Evolutionary conservation across 148 eudicot species (phyloP).

Genomic region (Agrostemma githago): DNA sequence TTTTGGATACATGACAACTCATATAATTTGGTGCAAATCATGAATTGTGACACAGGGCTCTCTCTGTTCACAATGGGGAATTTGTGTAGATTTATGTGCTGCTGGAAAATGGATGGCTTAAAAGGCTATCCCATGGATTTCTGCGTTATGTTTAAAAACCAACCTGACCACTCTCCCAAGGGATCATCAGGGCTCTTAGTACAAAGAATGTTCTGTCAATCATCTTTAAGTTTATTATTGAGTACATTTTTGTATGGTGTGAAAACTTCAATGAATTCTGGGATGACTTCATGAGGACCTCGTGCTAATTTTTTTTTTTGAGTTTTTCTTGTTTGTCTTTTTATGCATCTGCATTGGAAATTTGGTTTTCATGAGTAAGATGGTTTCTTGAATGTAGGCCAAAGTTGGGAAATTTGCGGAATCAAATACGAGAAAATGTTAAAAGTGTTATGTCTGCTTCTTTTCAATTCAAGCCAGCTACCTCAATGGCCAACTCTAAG

Average conservation of each 20-base stretch:
- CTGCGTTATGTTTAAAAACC: too few relatives aligned
- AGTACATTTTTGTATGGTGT: not conserved
- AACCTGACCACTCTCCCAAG: too few relatives aligned
- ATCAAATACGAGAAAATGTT: slow-evolving; percentile 65
- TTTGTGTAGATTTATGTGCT: too few relatives aligned
- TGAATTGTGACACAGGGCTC: too few relatives aligned
- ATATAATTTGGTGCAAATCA: too few relatives aligned
- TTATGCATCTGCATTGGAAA: not conserved
- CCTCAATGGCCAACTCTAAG: slow-evolving; percentile 27
- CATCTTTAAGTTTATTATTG: not conserved
- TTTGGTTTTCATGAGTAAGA: not conserved
- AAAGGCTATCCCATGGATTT: too few relatives aligned
- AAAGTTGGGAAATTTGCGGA: slow-evolving; percentile 51
- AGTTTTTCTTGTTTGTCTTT: not conserved
- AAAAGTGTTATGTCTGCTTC: slow-evolving; percentile 66
- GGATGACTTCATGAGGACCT: not conserved
- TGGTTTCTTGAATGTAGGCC: slow-evolving; percentile 49
- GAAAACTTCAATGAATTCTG: not conserved
- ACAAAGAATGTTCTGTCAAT: too few relatives aligned
- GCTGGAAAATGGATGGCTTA: too few relatives aligned
- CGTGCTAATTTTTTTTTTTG: not conserved
- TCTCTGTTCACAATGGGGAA: too few relatives aligned
- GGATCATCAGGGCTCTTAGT: too few relatives aligned
- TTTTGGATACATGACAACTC: not conserved
- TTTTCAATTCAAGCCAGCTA: slow-evolving; percentile 44